These are phyloP conservation scores for Lyophyllum atratum DNA, from an alignment of 768 basidiomycete species.

Conservation along the genomic window DNA sequence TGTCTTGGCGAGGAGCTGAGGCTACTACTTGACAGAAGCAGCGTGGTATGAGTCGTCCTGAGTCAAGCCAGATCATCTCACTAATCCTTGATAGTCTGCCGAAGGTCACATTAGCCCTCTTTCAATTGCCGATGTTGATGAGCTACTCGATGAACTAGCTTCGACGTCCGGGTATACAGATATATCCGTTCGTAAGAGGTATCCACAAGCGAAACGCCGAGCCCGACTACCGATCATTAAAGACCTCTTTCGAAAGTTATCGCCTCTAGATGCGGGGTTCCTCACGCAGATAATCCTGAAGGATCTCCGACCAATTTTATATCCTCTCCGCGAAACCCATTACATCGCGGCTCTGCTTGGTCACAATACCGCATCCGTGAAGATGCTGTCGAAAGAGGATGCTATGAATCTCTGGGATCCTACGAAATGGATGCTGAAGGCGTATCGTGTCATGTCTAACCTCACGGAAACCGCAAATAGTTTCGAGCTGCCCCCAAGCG, in stretches of 20 bases:
- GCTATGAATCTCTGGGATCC: conserved; percentile 79
- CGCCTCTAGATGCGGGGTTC: conserved; percentile 64
- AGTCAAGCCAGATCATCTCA: neutral
- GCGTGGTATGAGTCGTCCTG: conserved; percentile 31
- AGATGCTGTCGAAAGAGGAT: conserved; percentile 56
- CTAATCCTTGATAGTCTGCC: conserved; percentile 19
- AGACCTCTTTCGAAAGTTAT: conserved; percentile 59
- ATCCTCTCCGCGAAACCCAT: conserved; percentile 58
- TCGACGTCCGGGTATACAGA: conserved; percentile 64
- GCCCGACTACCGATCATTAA: conserved; percentile 43
- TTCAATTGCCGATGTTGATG: conserved; percentile 56
- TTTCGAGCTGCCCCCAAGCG: conserved; percentile 36
- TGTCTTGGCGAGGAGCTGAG: conserved; percentile 74
- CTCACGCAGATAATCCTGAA: conserved; percentile 88
- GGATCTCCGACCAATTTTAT: conserved; percentile 80
- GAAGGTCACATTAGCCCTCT: conserved; percentile 38
- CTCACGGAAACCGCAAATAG: conserved; percentile 57
- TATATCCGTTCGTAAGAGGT: conserved; percentile 38
- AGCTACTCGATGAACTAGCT: conserved; percentile 75
- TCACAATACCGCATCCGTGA: conserved; percentile 59
- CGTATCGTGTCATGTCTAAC: conserved; percentile 57
- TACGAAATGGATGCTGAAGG: conserved; percentile 47
- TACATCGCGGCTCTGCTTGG: conserved; percentile 51
- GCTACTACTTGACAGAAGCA: conserved; percentile 41
- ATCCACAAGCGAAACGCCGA: conserved; percentile 24